These are phyloP conservation scores for Trichoderma sp. DNA, from an alignment of 2,329 filamentous ascomycete species.

Conservation along the genomic window DNA sequence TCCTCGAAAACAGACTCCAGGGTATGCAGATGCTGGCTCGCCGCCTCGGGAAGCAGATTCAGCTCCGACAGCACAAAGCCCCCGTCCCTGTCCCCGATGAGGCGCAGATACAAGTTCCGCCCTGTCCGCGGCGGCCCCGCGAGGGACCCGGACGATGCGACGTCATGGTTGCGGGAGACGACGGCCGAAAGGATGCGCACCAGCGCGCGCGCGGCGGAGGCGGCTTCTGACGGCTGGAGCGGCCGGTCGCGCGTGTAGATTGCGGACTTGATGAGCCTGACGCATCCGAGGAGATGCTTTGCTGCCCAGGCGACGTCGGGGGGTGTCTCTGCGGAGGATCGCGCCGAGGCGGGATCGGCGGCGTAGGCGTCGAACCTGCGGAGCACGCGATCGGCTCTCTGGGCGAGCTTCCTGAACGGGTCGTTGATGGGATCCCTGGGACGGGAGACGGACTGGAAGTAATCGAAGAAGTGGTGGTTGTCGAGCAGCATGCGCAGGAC, in stretches of 20 bases:
- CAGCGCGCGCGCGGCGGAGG: constrained; percentile 46
- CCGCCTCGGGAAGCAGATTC: constrained; percentile 41
- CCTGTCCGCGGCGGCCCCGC: constrained; percentile 29
- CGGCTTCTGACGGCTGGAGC: constrained; percentile 37
- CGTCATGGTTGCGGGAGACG: constrained; percentile 40
- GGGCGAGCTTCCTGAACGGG: constrained; percentile 47
- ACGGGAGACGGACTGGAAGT: constrained; percentile 47
- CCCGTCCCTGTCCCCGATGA: constrained; percentile 44
- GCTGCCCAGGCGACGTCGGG: constrained; percentile 49
- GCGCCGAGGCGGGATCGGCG: not conserved
- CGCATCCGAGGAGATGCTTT: constrained; percentile 43
- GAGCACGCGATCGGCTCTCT: constrained; percentile 47
- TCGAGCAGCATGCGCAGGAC: constrained; percentile 52
- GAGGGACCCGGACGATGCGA: constrained; percentile 23
- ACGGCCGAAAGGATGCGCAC: constrained; percentile 47
- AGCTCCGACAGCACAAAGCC: constrained; percentile 48
- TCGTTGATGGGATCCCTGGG: constrained; percentile 45
- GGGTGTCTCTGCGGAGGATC: constrained; percentile 30
- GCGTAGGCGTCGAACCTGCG: constrained; percentile 38
- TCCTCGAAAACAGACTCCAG: constrained; percentile 35
- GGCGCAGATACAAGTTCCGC: constrained; percentile 46
- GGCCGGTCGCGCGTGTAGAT: constrained; percentile 40
- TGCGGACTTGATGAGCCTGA: constrained; percentile 41
- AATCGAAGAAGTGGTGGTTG: constrained; percentile 53
- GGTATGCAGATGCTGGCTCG: constrained; percentile 42